Conservation (phyloP, 2,329 filamentous ascomycete species). For the Diplodia seriata region DNA sequence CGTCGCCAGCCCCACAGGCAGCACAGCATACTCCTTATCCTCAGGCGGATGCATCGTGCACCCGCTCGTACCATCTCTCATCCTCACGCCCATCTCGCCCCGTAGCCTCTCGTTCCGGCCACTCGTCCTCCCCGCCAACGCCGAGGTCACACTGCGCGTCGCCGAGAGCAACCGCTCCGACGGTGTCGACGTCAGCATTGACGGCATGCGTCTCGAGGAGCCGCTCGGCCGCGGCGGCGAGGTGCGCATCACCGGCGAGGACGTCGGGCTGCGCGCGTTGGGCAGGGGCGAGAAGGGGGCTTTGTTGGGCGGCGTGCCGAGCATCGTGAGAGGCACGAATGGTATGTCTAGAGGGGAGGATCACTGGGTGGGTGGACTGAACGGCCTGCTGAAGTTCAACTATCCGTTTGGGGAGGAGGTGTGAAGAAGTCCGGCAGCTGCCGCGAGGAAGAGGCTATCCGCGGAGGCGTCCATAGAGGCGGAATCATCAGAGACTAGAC, state of each 20-base stretch:
- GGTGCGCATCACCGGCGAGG: constrained; percentile 86
- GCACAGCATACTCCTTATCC: constrained; percentile 93
- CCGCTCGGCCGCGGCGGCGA: constrained; percentile 63
- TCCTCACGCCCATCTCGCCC: constrained; percentile 93
- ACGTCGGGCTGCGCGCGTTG: constrained; percentile 63
- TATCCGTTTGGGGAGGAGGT: constrained; percentile 81
- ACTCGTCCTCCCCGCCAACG: constrained; percentile 85
- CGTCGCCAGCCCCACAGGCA: constrained; percentile 90
- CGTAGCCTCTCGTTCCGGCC: constrained; percentile 91
- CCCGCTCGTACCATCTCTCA: constrained; percentile 83
- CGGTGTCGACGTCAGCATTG: constrained; percentile 59
- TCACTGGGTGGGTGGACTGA: constrained; percentile 95
- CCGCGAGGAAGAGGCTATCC: neutral
- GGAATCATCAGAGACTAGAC: neutral
- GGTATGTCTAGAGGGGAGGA: constrained; percentile 68
- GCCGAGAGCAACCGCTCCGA: constrained; percentile 65
- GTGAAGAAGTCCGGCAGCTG: neutral
- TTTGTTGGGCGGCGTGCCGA: constrained; percentile 84
- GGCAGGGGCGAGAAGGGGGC: constrained; percentile 55
- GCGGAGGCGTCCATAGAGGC: too few species aligned
- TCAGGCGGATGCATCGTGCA: constrained; percentile 93
- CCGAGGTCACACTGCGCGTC: constrained; percentile 79
- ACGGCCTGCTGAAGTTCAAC: constrained; percentile 94
- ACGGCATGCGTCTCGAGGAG: constrained; percentile 53
- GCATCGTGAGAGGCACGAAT: constrained; percentile 73